Base-by-base conservation (phyloP, 2,329 filamentous ascomycete species). In the Tolypocladium pustulatum region DNA sequence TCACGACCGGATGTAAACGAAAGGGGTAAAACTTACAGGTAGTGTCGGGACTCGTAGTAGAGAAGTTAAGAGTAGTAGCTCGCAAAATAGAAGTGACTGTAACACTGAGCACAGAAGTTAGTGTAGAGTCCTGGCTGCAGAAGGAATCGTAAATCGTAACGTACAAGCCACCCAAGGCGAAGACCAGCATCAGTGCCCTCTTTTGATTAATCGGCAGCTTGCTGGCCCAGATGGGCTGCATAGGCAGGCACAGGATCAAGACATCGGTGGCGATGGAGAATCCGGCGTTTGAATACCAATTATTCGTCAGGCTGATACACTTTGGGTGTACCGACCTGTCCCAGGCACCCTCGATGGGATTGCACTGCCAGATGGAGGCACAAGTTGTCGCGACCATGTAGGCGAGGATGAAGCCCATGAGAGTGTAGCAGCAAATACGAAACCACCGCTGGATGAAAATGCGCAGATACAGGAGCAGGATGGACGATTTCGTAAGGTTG, bases 401-500 rank as follows among this genome's bases (percentile, higher is more conserved):
- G n/a, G 70, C 66, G 13, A 74, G 25, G 20, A 82, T 72, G 57
- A 81, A 66, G 54, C 63, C 64, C 27, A 79, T 66, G 41, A 81
- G 66, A 20, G 69, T 58, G 59, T 73, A 73, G 60, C 75, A 79
- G 40, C 73, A 67, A 3, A 72, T 69, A 10, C 75, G 72, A 62
- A 82, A 82, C 67, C 71, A 75, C 53, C 61, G 69, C 54, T 77
- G 72, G 27, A 77, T 69, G 59, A 83, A 83, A 54, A 82, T 80
- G 32, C 79, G 77, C 27, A 80, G 76, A 63, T 82, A 84, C 22
- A 83, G 73, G 3, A 81, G 68, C 8, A 82, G 66, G 56, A 82
- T 79, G 3, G 80, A 81, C 1, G 75, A 67, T 62, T 83, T 83
- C 2, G 78, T 81, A 37, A 81, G 68, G 64, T 79, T 80, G 60